These are phyloP conservation scores for Eudorina sp. DNA, from an alignment of 139 green algal species.

Conservation along the genomic window DNA sequence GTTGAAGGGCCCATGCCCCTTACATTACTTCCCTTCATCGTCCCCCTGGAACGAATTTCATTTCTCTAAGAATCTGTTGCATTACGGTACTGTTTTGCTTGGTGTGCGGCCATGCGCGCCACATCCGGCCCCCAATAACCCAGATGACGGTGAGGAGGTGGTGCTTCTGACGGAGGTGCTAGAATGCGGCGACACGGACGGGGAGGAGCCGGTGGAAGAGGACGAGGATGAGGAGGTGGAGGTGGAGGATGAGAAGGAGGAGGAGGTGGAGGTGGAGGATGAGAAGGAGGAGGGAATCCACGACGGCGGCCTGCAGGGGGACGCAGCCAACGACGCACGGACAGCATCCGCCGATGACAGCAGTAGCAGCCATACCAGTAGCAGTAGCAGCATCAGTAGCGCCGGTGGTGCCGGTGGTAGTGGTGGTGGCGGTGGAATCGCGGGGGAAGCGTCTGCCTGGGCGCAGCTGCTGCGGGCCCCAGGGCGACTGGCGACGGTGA, in stretches of 20 bases:
- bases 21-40: no score
- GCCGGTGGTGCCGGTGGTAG: neutral
- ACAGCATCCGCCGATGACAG: neutral
- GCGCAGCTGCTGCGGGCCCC: neutral
- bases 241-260: neutral
- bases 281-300: neutral
- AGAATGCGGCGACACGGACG: neutral
- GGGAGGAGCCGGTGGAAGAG: neutral
- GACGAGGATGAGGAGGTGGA: constrained; percentile 2
- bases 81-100: neutral
- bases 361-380: neutral
- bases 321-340: neutral
- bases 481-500: constrained; percentile 11
- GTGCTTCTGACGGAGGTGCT: constrained; percentile 42
- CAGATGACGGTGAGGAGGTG: constrained; percentile 45
- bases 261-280: neutral
- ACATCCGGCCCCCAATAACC: neutral
- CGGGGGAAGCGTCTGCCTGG: constrained; percentile 18
- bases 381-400: neutral
- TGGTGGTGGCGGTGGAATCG: neutral
- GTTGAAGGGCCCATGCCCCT: no score
- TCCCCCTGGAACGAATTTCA: no score
- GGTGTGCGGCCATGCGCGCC: neutral
- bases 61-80: no score
- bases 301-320: neutral